Base-by-base conservation (phyloP, 495 filamentous ascomycete genomes). In the Aspergillus cristatus region DNA sequence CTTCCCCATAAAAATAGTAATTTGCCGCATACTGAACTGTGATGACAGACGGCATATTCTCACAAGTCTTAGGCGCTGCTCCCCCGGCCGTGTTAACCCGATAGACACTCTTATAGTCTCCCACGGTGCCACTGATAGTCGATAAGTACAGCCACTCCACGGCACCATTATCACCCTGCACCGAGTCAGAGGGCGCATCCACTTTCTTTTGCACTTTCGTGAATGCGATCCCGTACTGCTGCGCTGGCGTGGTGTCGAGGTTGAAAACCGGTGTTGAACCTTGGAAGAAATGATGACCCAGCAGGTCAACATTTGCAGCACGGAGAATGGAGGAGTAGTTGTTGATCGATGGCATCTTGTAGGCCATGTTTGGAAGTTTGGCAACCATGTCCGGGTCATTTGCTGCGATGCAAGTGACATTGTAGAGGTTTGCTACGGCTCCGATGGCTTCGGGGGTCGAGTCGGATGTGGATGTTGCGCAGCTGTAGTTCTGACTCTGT, bases 1-100 rank as follows among this genome's bases (percentile, higher is more conserved):
- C 63, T 18, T 69, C 69, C 10, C 61, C 63, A 53, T 50, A 75
- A 41, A 75, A 62, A 45, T 63, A 75, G 34, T 87, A 97, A 67
- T 86, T 78, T 6, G 90, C 78, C 10, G 85, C 70, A 61, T 98
- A 98, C 54, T 86, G 67, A 24, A 93, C 74, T 34, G 75, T 56
- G 45, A 98, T 89, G 4, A 50, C 35, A 18, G 62, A 57, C 1
- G 68, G 56, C 70, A 75, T 66, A 1, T 79, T 82, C 26, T 74
- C 51, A 57, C 91, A 98, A 1, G 76, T 88, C 25, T 71, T 62
- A 0, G 91, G 88, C 1, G 85, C 53, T n/a, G 65, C 70, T 13
- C 91, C 91, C 7, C 86, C 86, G 2, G 79, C 86, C 1, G 91
- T 98, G 50, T 86, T 70, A 12, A 96, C 63, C n/a, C 91, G 71